Conservation (phyloP, 176 grass and related monocot species). For the Zea luxurians region DNA sequence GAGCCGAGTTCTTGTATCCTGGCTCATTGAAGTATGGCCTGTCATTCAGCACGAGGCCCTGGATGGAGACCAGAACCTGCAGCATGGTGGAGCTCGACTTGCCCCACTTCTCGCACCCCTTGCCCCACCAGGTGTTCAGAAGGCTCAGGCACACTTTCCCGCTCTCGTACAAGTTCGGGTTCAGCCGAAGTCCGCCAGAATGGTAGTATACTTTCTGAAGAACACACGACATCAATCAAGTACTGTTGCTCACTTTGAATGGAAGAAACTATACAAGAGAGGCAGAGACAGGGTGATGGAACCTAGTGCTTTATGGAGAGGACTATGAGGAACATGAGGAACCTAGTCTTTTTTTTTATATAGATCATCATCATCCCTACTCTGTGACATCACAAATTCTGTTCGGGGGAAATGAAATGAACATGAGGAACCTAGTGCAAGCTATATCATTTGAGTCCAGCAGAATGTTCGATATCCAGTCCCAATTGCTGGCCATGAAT, state of each 20-base stretch:
- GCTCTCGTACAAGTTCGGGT: conserved; percentile 67
- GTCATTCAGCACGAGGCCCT: conserved; percentile 68
- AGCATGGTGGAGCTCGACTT: conserved; percentile 67
- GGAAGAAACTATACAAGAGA: too few species aligned
- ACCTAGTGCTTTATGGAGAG: too few species aligned
- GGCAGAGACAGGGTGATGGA: too few species aligned
- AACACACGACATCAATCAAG: background rate
- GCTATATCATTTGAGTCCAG: conserved; percentile 7
- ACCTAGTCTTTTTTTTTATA: too few species aligned
- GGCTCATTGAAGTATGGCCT: conserved; percentile 79
- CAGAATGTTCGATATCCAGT: too few species aligned
- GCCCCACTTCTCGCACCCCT: conserved; percentile 63
- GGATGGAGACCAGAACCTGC: conserved; percentile 72
- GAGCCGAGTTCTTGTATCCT: conserved; percentile 34
- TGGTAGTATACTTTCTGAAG: conserved; percentile 71
- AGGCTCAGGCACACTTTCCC: conserved; percentile 36
- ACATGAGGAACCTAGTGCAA: background rate
- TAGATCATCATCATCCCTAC: too few species aligned
- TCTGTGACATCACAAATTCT: too few species aligned
- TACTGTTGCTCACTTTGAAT: too few species aligned
- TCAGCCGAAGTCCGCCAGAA: conserved; percentile 69
- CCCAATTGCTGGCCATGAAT: too few species aligned
- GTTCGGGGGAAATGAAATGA: background rate
- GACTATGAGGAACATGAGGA: too few species aligned
- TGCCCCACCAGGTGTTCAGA: conserved; percentile 66